phyloP scores from a whole-genome alignment of 371 early-diverging fungal species.

The Mortierella sp. region DNA sequence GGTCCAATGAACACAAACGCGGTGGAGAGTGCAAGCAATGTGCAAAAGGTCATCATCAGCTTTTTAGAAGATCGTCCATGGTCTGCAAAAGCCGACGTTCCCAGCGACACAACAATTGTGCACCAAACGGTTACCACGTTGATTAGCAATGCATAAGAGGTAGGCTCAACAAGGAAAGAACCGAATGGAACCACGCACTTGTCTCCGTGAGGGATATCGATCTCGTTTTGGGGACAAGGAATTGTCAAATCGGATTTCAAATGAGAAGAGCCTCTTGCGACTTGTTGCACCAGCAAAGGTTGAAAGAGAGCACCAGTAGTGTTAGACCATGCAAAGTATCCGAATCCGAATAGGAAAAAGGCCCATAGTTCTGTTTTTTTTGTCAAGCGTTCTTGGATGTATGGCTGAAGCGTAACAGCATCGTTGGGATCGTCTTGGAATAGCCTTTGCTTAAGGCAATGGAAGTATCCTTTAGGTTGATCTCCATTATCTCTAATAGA shows the following conservation, averaged over 20 bases:
- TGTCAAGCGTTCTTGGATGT: slow-evolving; percentile 21
- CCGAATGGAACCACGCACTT: slow-evolving; percentile 37
- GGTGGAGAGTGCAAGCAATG: slow-evolving; percentile 6
- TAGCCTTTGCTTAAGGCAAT: slow-evolving; percentile 2
- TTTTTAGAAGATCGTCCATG: slow-evolving; percentile 38
- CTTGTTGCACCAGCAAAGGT: slow-evolving; percentile 28
- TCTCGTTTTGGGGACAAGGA: slow-evolving; percentile 18
- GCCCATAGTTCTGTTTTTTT: slow-evolving; percentile 38
- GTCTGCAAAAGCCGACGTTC: slow-evolving; percentile 36
- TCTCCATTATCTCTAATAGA: too few species aligned
- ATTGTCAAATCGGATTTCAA: slow-evolving; percentile 22
- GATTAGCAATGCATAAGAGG: slow-evolving; percentile 32
- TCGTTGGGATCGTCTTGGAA: slow-evolving; percentile 22
- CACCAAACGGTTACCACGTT: slow-evolving; percentile 33
- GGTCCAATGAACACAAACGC: slow-evolving; percentile 23
- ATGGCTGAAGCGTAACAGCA: slow-evolving; percentile 23
- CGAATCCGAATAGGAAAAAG: slow-evolving; percentile 37
- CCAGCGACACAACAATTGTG: slow-evolving; percentile 24
- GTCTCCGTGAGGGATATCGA: slow-evolving; percentile 26
- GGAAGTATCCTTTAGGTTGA: too few species aligned
- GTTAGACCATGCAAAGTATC: slow-evolving; percentile 33
- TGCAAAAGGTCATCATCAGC: slow-evolving; percentile 23
- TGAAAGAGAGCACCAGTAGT: slow-evolving; percentile 20
- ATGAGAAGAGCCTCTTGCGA: slow-evolving; percentile 26
- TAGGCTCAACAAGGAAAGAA: slow-evolving; percentile 30